phyloP scores from a whole-genome alignment of 805 yeast species.

The Blastobotrys terrestris region DNA sequence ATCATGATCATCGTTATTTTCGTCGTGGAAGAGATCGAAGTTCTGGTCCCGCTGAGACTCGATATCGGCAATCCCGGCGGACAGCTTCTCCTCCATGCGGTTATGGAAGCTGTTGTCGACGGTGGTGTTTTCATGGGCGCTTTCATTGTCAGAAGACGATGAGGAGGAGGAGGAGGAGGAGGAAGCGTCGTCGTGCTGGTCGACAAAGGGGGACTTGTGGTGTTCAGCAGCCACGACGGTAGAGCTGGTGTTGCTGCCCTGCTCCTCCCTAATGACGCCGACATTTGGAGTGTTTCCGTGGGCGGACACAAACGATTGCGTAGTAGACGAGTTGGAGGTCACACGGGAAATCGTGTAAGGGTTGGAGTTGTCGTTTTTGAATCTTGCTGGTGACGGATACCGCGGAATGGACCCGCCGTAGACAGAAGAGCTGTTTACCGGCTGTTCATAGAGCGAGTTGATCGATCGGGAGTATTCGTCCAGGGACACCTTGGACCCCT shows the following conservation, averaged over 20 bases:
- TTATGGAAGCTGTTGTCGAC: neutral
- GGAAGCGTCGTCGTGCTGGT: neutral
- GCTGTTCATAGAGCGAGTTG: constrained; percentile 14
- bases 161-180: neutral
- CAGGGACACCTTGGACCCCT: constrained; percentile 16
- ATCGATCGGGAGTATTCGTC: constrained; percentile 24
- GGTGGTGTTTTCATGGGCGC: neutral
- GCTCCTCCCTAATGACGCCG: neutral
- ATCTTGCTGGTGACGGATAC: constrained; percentile 8
- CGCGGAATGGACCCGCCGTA: constrained; percentile 5
- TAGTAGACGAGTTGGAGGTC: neutral
- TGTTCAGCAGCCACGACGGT: neutral
- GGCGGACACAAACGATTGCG: neutral
- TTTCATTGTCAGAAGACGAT: neutral
- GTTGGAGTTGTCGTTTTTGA: neutral
- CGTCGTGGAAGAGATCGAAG: neutral
- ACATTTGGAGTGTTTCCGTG: neutral
- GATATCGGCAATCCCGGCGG: constrained; percentile 1
- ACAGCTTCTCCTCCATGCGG: neutral
- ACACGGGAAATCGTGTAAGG: neutral
- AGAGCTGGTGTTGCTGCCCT: neutral
- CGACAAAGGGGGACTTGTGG: neutral
- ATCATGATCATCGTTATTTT: constrained; percentile 1
- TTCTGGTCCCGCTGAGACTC: neutral
- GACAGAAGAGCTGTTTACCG: constrained; percentile 11